Evolutionary conservation across 495 filamentous ascomycete genomes (phyloP).

Genomic region (Aspergillus haitiensis): DNA sequence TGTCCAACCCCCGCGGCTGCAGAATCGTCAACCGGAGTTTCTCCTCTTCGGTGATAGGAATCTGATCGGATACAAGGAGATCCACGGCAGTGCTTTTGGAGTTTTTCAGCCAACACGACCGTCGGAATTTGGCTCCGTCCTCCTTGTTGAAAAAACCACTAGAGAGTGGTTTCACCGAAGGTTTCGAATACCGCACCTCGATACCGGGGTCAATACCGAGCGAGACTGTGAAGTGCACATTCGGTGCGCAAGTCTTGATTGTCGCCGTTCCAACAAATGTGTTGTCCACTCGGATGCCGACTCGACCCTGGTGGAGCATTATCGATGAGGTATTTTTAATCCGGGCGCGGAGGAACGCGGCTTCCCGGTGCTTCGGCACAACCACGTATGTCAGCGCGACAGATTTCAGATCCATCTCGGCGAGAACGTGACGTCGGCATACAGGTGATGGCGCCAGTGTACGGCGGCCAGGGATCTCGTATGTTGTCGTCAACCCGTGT

Average conservation of each 20-base stretch:
- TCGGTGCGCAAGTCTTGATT: conserved; percentile 58
- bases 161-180: conserved; percentile 54
- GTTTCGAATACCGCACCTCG: conserved; percentile 61
- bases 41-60: conserved; percentile 68
- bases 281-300: conserved; percentile 67
- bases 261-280: conserved; percentile 63
- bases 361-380: conserved; percentile 65
- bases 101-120: conserved; percentile 59
- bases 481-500: conserved; percentile 61
- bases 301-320: conserved; percentile 59
- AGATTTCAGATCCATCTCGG: conserved; percentile 38
- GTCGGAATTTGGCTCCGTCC: conserved; percentile 56
- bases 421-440: conserved; percentile 45
- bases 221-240: conserved; percentile 59
- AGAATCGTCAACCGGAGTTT: conserved; percentile 54
- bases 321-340: conserved; percentile 59
- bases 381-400: conserved; percentile 51
- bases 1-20: conserved; percentile 51
- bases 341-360: conserved; percentile 65
- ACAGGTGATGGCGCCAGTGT: conserved; percentile 45
- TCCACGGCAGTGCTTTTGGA: conserved; percentile 52
- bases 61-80: conserved; percentile 62
- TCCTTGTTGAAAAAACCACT: conserved; percentile 57
- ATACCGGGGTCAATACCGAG: conserved; percentile 68
- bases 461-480: conserved; percentile 57